These are phyloP conservation scores for Roridomyces roridus DNA, from an alignment of 768 basidiomycete species.

Conservation along the genomic window DNA sequence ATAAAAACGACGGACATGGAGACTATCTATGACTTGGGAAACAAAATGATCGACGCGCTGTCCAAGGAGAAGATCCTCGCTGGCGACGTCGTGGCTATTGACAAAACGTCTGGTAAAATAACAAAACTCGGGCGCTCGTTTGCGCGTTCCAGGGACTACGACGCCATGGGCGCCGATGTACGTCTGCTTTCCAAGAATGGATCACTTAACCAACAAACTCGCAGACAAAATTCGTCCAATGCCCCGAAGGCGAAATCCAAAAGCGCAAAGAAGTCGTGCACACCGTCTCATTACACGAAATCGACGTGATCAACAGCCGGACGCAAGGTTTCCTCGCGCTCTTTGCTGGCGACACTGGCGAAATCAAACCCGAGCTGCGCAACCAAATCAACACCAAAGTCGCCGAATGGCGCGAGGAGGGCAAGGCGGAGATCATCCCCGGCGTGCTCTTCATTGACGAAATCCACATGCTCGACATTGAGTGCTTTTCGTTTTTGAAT, in stretches of 20 bases:
- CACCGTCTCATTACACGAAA: slow-evolving; percentile 97
- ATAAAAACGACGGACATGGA: slow-evolving; percentile 99
- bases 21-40: slow-evolving; percentile 97
- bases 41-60: slow-evolving; percentile 98
- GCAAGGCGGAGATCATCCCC: slow-evolving; percentile 96
- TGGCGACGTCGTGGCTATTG: slow-evolving; percentile 95
- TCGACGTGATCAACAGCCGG: slow-evolving; percentile 98
- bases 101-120: slow-evolving; percentile 96
- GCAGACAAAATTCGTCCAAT: slow-evolving; percentile 97
- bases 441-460: slow-evolving; percentile 99
- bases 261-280: slow-evolving; percentile 97
- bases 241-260: slow-evolving; percentile 97
- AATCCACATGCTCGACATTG: slow-evolving; percentile 99
- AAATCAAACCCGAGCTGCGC: slow-evolving; percentile 96
- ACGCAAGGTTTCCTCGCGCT: slow-evolving; percentile 98
- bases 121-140: slow-evolving; percentile 96
- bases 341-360: slow-evolving; percentile 95
- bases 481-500: slow-evolving; percentile 98
- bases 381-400: slow-evolving; percentile 98
- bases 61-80: slow-evolving; percentile 96
- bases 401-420: slow-evolving; percentile 97
- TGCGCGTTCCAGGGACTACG: slow-evolving; percentile 96
- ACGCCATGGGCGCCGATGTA: slow-evolving; percentile 99
- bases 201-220: slow-evolving; percentile 3
- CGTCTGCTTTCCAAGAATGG: slow-evolving; percentile 36